Percentiles rank a stretch among this genome's conserved stretches.
Conservation (phyloP, 2,329 filamentous ascomycete genomes). For the Dendrostoma leiphaemia region DNA sequence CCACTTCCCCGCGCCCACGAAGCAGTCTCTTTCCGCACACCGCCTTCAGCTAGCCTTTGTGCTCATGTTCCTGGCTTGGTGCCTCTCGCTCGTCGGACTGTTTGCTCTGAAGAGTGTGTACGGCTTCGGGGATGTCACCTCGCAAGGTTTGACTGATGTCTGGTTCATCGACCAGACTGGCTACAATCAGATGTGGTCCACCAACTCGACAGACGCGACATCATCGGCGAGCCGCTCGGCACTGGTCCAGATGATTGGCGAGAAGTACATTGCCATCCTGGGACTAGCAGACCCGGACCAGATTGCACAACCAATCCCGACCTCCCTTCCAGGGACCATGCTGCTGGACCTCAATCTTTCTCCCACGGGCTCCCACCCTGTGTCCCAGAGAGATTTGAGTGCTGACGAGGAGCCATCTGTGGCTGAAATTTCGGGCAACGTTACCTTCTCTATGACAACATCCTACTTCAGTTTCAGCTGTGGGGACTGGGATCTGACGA, state of each 20-base stretch:
- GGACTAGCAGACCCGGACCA: too few relatives aligned
- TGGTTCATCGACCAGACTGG: slow-evolving; percentile 14
- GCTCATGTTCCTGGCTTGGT: slow-evolving; percentile 18
- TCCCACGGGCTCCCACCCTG: too few relatives aligned
- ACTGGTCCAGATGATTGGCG: slow-evolving; percentile 1
- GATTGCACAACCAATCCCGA: too few relatives aligned
- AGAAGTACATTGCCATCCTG: slow-evolving; percentile 10
- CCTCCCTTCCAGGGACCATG: background rate
- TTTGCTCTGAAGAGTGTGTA: slow-evolving; percentile 14
- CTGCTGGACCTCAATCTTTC: background rate
- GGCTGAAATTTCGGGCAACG: background rate
- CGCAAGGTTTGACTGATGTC: background rate
- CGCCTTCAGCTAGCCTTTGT: slow-evolving; percentile 13
- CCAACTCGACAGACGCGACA: background rate
- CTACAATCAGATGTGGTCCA: slow-evolving; percentile 9
- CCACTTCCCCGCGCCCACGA: slow-evolving; percentile 12
- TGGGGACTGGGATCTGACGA: slow-evolving; percentile 11
- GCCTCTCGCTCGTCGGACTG: slow-evolving; percentile 19
- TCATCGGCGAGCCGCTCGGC: background rate
- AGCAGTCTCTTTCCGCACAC: slow-evolving; percentile 10
- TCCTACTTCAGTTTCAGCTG: slow-evolving; percentile 19
- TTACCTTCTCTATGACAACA: slow-evolving; percentile 13
- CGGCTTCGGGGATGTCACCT: background rate
- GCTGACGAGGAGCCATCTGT: background rate
- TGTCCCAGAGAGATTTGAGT: background rate